Evolutionary conservation across 2,329 filamentous ascomycete species (phyloP), one percentile per base, ranked within the genome.

Genomic region (Cercospora sp.): DNA sequence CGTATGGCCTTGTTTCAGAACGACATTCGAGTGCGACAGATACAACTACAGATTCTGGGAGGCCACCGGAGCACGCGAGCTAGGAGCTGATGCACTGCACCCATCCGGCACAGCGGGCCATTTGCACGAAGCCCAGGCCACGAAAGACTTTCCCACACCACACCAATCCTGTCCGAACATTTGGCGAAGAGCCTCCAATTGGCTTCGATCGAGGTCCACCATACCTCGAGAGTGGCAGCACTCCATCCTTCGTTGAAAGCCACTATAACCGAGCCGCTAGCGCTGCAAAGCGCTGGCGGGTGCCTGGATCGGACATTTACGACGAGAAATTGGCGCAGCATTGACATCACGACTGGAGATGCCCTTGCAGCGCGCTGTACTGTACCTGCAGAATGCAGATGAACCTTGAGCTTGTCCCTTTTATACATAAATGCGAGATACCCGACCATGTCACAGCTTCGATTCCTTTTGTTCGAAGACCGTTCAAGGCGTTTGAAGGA

Each of bases 51-150:
- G 69, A 71, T 67, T 69, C 66, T 53, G 70, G 70, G 32, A 40
- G 70, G 28, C 70, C 71, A 28, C 71, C 71, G 16, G 71, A 71
- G 57, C 34, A 37, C 21, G 55, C 34, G 61, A 61, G n/a, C 32
- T 67, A 67, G 62, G 40, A 43, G 61, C 32, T 8, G 62, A 40
- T 53, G 51, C 55, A n/a, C 16, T 26, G 45, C 32, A 16, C 32
- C 21, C 21, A 43, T 28, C 26, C 49, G 8, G 28, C 24, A 24
- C 24, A 26, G 43, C 43, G 37, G 4, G 30, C 13, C 24, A 24
- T 13, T 34, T 26, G 24, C 30, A 32, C 57, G 24, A 61, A 49
- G 21, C 49, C 45, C 21, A 51, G 13, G 49, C 24, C 49, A 28
- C 49, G 12, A n/a, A 24, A 55, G 49, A 55, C 7, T 16, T 55